phyloP scores from a whole-genome alignment of 768 basidiomycete species.

The Suillus tomentosus region DNA sequence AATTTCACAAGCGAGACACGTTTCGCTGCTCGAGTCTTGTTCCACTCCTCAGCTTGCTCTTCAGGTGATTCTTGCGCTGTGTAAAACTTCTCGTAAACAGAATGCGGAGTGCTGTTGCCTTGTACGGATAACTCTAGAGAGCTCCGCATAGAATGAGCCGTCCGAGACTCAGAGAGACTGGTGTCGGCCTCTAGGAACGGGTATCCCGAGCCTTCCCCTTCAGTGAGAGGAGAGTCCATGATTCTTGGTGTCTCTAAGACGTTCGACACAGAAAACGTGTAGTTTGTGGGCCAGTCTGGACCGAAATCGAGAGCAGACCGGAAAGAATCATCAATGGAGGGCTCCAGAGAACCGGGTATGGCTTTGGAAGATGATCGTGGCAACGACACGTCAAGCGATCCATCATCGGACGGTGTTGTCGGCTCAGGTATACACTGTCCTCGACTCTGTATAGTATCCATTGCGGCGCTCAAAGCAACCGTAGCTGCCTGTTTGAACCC shows the following conservation, averaged over 20 bases:
- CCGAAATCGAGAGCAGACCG: conserved; percentile 66
- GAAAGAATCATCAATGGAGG: conserved; percentile 59
- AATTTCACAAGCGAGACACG: conserved; percentile 81
- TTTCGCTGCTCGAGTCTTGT: conserved; percentile 81
- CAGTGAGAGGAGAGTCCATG: conserved; percentile 39
- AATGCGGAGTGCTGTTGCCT: conserved; percentile 15
- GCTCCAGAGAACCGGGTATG: conserved; percentile 39
- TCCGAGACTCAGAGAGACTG: conserved; percentile 23
- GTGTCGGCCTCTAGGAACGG: conserved; percentile 32
- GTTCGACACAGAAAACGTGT: conserved; percentile 37
- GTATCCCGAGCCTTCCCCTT: conserved; percentile 24
- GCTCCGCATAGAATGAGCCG: conserved; percentile 20
- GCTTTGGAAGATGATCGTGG: conserved; percentile 16
- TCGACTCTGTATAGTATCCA: conserved; percentile 55
- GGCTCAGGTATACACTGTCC: conserved; percentile 30
- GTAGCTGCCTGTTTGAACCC: conserved; percentile 67
- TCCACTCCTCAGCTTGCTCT: conserved; percentile 88
- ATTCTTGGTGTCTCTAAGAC: conserved; percentile 33
- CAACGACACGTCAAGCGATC: conserved; percentile 17
- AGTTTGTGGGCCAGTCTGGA: conserved; percentile 47
- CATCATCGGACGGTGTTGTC: conserved; percentile 39
- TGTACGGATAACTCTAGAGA: conserved; percentile 14
- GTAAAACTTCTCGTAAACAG: conserved; percentile 48
- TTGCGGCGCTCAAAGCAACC: conserved; percentile 74
- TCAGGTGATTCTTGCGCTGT: conserved; percentile 48